A percentile compares a stretch with the other conserved stretches of the same genome.
Evolutionary conservation across 306 rosid genomes (phyloP).

Genomic region (Dryas alaskensis): DNA sequence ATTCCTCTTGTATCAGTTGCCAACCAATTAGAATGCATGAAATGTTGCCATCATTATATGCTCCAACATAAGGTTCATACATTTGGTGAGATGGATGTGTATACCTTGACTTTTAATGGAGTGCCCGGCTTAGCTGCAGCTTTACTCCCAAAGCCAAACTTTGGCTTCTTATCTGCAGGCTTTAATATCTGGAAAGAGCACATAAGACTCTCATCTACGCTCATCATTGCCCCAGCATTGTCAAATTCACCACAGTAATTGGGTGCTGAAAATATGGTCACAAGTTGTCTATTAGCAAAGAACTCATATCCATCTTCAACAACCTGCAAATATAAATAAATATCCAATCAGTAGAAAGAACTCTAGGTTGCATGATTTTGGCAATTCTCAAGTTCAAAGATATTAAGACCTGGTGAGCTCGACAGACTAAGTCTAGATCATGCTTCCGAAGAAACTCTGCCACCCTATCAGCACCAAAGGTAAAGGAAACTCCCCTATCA

Average conservation of each 20-base stretch:
- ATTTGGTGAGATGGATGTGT: slow-evolving; percentile 15
- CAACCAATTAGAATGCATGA: background rate
- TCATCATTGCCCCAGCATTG: slow-evolving; percentile 92
- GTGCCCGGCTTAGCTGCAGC: slow-evolving; percentile 33
- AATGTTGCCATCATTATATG: background rate
- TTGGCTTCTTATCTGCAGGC: slow-evolving; percentile 62
- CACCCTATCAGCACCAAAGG: slow-evolving; percentile 71
- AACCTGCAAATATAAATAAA: slow-evolving; percentile 48
- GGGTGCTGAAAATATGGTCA: slow-evolving; percentile 87
- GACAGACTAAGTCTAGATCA: slow-evolving; percentile 73
- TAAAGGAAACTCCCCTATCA: slow-evolving; percentile 83
- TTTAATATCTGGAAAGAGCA: slow-evolving; percentile 78
- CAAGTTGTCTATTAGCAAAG: slow-evolving; percentile 72
- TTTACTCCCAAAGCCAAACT: slow-evolving; percentile 48
- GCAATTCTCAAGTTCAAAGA: slow-evolving; percentile 4
- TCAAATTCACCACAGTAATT: slow-evolving; percentile 93
- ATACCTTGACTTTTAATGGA: slow-evolving; percentile 50
- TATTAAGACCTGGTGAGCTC: slow-evolving; percentile 81
- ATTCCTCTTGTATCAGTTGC: background rate
- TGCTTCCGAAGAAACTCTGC: slow-evolving; percentile 56
- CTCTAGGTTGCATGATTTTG: background rate
- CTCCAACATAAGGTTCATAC: background rate
- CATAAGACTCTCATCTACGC: slow-evolving; percentile 64
- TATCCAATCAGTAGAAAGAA: slow-evolving; percentile 17
- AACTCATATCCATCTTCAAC: slow-evolving; percentile 94